Conservation (phyloP, 2,329 filamentous ascomycete species). For the Colletotrichum karsti region DNA sequence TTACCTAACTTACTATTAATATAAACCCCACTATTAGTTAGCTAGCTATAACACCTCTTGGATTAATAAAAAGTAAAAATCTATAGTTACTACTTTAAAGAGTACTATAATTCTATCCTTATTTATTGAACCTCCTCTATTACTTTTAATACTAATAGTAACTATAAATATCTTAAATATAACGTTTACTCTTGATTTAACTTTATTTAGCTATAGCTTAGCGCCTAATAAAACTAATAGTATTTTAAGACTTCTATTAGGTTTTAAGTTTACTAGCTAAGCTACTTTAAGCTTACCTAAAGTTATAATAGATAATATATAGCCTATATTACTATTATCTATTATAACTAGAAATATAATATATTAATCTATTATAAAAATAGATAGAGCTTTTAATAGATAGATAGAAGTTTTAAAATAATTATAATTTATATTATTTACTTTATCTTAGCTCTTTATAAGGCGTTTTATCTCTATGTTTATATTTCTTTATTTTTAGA, state of each 20-base stretch:
- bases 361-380: not conserved
- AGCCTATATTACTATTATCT: not conserved
- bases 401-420: not conserved
- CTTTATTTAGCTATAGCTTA: not conserved
- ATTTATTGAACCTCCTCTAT: not conserved
- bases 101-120: not conserved
- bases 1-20: too few relatives aligned
- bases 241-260: not conserved
- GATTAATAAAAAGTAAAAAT: not conserved
- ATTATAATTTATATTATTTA: not conserved
- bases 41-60: not conserved
- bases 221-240: not conserved
- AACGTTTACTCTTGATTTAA: not conserved
- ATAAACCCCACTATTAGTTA: not conserved
- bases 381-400: not conserved
- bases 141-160: not conserved
- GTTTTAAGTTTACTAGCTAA: not conserved
- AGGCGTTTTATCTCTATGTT: not conserved
- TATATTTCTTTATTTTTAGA: not conserved
- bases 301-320: not conserved
- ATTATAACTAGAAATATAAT: not conserved
- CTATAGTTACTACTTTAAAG: not conserved
- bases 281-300: not conserved
- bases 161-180: not conserved
- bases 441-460: not conserved